Base-by-base conservation (phyloP, 1,284 basidiomycete genomes). In the Uromyces viciae-fabae region DNA sequence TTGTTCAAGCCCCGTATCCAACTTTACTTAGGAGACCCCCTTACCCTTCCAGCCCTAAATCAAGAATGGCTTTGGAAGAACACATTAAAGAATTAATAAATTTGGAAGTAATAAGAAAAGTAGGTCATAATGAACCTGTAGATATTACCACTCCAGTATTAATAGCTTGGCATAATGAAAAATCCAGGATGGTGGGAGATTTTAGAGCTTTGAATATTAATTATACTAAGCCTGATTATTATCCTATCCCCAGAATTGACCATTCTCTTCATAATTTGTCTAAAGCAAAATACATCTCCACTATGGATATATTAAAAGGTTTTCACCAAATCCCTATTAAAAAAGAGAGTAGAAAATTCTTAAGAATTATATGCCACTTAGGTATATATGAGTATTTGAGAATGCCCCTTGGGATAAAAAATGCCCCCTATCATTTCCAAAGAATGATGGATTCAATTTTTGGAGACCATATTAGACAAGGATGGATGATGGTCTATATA, bases 401-500 rank as follows among this genome's bases (percentile, higher is more conserved):
- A 22, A 49, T 49, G 46, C 46, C 46, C 11, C 22, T 49, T 49
- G 46, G 46, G 22, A 49, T 49, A 49, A 49, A 49, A 49, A 49
- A n/a, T 49, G 46, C 46, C 22, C 46, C 46, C 22, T 49, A 11
- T 11, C 46, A 49, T 56, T 56, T 56, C 22, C 54, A 56, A 56
- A 56, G 7, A 22, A 56, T 56, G 54, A 60, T 60, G 56, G 25
- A 60, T 31, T 60, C 56, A 5, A 60, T 60, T 11, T 60, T 60
- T 60, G 14, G 56, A 14, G 2, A 25, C 28, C 9, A 5, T 60
- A 31, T 14, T 25, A 60, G 56, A 60, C 46, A 49, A 60, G 64
- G 64, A 38, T 68, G 64, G 64, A 3, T 68, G n/a, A 68, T 68
- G 25, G 40, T 68, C 5, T 68, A 43, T 40, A 68, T 68, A 11